Conservation (phyloP, 2,329 filamentous ascomycete genomes). For the Harringtonia lauricola region DNA sequence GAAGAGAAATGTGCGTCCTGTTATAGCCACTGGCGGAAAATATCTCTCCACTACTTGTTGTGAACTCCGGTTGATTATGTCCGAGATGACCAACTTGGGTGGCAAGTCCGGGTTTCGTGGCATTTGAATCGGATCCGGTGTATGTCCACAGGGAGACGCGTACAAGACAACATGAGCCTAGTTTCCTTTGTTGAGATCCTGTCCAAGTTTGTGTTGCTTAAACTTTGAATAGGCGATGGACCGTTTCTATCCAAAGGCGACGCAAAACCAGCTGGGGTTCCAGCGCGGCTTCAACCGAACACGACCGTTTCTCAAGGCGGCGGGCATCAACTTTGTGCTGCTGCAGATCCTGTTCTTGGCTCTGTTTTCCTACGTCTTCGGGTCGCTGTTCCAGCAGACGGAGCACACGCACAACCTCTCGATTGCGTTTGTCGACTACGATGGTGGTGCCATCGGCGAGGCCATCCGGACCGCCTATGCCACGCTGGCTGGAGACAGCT, state of each 20-base stretch:
- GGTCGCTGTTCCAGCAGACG: slow-evolving; percentile 22
- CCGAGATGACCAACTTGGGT: too few species aligned
- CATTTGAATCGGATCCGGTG: too few species aligned
- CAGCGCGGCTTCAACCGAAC: background rate
- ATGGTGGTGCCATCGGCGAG: slow-evolving; percentile 14
- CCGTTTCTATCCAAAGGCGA: slow-evolving; percentile 9
- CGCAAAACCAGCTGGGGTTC: slow-evolving; percentile 1
- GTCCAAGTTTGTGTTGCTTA: too few species aligned
- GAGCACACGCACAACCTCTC: slow-evolving; percentile 16
- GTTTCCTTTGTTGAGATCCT: too few species aligned
- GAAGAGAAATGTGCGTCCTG: too few species aligned
- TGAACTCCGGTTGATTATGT: too few species aligned
- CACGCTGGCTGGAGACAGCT: slow-evolving; percentile 17
- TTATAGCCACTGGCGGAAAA: too few species aligned
- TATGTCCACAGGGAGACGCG: too few species aligned
- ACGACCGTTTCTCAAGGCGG: slow-evolving; percentile 1
- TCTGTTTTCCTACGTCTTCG: slow-evolving; percentile 24
- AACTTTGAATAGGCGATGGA: too few species aligned
- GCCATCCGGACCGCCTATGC: slow-evolving; percentile 21
- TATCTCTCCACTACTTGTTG: too few species aligned
- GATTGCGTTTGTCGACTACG: slow-evolving; percentile 16
- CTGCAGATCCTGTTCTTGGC: slow-evolving; percentile 25
- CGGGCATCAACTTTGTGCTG: slow-evolving; percentile 8
- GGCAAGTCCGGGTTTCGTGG: too few species aligned
- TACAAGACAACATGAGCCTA: too few species aligned